Conservation (phyloP, 2,329 filamentous ascomycete genomes). For the Pestalotiopsis sp. region DNA sequence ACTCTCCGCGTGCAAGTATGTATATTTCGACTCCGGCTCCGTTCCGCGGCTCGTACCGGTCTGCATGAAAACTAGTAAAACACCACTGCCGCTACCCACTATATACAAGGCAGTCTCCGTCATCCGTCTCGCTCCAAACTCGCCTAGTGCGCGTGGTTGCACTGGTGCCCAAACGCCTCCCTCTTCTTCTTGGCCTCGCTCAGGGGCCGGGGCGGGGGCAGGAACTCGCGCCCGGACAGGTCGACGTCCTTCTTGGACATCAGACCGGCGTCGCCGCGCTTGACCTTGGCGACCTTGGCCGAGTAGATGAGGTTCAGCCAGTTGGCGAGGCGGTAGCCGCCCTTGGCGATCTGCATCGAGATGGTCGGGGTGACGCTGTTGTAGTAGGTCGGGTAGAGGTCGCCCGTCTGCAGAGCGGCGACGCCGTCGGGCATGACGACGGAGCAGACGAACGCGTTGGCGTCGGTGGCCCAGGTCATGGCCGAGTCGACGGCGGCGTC, state of each 20-base stretch:
- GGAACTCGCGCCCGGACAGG: constrained; percentile 24
- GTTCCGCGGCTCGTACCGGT: neutral
- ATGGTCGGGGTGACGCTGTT: constrained; percentile 40
- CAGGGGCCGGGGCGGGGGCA: constrained; percentile 26
- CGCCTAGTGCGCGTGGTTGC: constrained; percentile 13
- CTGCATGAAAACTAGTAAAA: neutral
- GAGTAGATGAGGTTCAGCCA: constrained; percentile 27
- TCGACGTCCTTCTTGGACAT: constrained; percentile 8
- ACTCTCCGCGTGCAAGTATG: too few species aligned
- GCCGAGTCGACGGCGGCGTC: constrained; percentile 38
- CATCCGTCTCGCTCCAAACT: neutral
- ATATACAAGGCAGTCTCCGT: neutral
- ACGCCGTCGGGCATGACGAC: constrained; percentile 43
- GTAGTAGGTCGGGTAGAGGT: constrained; percentile 46
- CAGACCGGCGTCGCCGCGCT: neutral
- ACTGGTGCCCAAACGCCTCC: constrained; percentile 20
- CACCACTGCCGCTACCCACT: neutral
- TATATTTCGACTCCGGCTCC: too few species aligned
- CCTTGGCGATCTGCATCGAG: constrained; percentile 46
- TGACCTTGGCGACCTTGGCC: constrained; percentile 21
- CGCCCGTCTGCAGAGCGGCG: constrained; percentile 37
- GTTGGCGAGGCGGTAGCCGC: constrained; percentile 37
- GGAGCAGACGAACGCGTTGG: constrained; percentile 43
- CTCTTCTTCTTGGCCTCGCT: constrained; percentile 30
- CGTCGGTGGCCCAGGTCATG: constrained; percentile 44